Evolutionary conservation across 116 monocot species (phyloP).

Genomic region (Dioscorea cayenensis): DNA sequence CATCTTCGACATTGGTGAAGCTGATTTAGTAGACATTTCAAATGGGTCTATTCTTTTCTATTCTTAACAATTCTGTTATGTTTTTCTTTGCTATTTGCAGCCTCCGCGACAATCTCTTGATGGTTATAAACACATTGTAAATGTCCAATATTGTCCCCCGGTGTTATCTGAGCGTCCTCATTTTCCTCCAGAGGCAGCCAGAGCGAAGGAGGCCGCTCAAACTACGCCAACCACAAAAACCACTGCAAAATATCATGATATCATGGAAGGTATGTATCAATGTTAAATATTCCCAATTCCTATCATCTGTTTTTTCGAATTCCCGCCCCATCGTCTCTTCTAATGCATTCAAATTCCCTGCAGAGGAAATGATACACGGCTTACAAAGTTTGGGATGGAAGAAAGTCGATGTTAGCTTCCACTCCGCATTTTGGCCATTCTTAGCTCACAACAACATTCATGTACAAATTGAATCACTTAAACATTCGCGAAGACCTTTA

Average conservation of each 20-base stretch:
- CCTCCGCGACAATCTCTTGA: conserved; percentile 60
- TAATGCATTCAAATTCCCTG: background rate
- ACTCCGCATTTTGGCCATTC: conserved; percentile 84
- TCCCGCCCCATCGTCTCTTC: background rate
- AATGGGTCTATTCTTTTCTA: too few species aligned
- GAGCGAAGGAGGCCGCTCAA: conserved; percentile 58
- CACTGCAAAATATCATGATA: conserved; percentile 51
- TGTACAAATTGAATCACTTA: conserved; percentile 27
- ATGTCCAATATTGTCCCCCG: conserved; percentile 64
- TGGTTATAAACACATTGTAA: conserved; percentile 86
- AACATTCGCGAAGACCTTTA: background rate
- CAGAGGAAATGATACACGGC: conserved; percentile 92
- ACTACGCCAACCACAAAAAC: conserved; percentile 39
- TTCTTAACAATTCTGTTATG: background rate
- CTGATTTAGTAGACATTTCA: too few species aligned
- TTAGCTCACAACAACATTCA: conserved; percentile 92
- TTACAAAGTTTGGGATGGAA: conserved; percentile 90
- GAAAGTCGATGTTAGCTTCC: conserved; percentile 97
- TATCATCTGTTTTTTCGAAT: background rate
- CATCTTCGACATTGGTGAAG: too few species aligned
- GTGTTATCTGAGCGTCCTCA: conserved; percentile 46
- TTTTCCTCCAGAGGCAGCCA: conserved; percentile 65
- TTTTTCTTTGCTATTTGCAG: conserved; percentile 24
- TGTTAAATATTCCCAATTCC: background rate
- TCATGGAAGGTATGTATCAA: conserved; percentile 63